Percentiles rank a stretch among this genome's conserved stretches.
phyloP scores from a whole-genome alignment of 2,329 filamentous ascomycete species.

The Claviceps digitariae region DNA sequence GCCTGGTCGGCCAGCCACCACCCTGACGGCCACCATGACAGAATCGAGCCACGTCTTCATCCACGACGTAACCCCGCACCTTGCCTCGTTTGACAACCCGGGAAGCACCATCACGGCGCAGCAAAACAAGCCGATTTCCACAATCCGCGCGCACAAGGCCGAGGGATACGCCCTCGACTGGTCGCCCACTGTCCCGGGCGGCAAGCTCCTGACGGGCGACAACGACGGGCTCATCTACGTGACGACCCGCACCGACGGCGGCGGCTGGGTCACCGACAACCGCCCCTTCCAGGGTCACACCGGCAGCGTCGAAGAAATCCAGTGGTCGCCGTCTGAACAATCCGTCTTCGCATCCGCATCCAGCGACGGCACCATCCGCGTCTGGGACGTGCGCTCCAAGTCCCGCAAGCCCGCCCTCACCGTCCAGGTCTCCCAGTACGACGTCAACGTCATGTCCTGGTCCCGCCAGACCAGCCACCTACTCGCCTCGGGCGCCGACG shows the following conservation, averaged over 20 bases:
- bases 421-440: constrained; percentile 67
- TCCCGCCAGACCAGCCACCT: constrained; percentile 78
- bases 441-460: constrained; percentile 97
- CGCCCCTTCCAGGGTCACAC: constrained; percentile 73
- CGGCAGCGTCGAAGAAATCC: constrained; percentile 81
- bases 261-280: constrained; percentile 78
- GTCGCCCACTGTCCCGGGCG: constrained; percentile 64
- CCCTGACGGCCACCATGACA: constrained; percentile 81
- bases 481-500: constrained; percentile 82
- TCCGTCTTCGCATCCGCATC: constrained; percentile 92
- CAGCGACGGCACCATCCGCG: constrained; percentile 84
- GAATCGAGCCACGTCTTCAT: constrained; percentile 82
- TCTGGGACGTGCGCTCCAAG: constrained; percentile 93
- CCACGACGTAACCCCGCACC: constrained; percentile 84
- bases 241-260: constrained; percentile 75
- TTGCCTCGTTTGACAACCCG: constrained; percentile 79
- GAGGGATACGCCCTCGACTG: constrained; percentile 98
- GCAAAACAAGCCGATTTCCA: constrained; percentile 79
- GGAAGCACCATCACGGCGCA: constrained; percentile 66
- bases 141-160: constrained; percentile 77
- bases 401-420: constrained; percentile 76
- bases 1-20: constrained; percentile 59
- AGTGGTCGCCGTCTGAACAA: constrained; percentile 89
- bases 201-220: constrained; percentile 85
- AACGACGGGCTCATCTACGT: constrained; percentile 80